Conservation (phyloP, 257 asterid genomes). For the Thymus mandschuricus region DNA sequence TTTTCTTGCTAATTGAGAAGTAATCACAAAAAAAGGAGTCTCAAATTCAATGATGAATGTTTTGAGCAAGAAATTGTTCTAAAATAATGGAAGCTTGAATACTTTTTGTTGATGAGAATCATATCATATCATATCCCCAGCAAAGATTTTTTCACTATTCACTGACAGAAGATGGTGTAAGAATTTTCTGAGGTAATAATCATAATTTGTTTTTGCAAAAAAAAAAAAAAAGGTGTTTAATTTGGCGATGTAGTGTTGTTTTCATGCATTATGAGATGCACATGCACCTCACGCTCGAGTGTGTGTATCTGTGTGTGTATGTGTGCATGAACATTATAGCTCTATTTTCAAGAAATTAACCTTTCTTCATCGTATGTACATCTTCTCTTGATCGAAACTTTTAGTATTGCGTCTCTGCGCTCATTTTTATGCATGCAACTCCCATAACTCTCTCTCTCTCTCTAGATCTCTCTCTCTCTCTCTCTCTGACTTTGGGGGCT, state of each 20-base stretch:
- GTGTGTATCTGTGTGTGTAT: constrained; percentile 13
- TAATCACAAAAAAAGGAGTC: constrained; percentile 36
- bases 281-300: constrained; percentile 40
- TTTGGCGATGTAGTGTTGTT: constrained; percentile 33
- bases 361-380: constrained; percentile 28
- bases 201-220: constrained; percentile 22
- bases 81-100: constrained; percentile 40
- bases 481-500: constrained; percentile 7
- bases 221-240: constrained; percentile 12
- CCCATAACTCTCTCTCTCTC: background rate
- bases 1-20: constrained; percentile 31
- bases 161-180: constrained; percentile 35
- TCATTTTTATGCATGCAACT: constrained; percentile 26
- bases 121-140: constrained; percentile 20
- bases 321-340: constrained; percentile 27
- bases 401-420: background rate
- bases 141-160: constrained; percentile 28
- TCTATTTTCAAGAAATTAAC: constrained; percentile 33
- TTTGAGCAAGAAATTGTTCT: constrained; percentile 13
- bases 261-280: constrained; percentile 26
- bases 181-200: constrained; percentile 39
- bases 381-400: background rate
- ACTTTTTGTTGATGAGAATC: constrained; percentile 34
- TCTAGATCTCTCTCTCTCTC: constrained; percentile 7
- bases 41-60: constrained; percentile 40